phyloP scores from a whole-genome alignment of 1,139 yeast genomes.

The Magnusiomyces suaveolens region DNA sequence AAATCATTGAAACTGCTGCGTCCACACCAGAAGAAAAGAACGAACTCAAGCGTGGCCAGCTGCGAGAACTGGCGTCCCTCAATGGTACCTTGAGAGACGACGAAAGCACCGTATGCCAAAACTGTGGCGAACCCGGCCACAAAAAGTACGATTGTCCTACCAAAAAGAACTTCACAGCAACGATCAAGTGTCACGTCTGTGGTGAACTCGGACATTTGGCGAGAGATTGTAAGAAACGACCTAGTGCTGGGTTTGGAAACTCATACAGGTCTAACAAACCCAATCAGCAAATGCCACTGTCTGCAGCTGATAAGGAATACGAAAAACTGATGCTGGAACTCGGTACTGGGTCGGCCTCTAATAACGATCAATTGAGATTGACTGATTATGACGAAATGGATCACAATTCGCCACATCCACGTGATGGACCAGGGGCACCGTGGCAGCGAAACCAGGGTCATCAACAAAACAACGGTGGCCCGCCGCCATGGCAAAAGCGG shows the following conservation, averaged over 20 bases:
- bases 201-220: constrained; percentile 82
- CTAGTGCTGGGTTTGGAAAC: constrained; percentile 17
- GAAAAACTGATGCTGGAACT: constrained; percentile 45
- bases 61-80: constrained; percentile 81
- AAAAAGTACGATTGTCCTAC: constrained; percentile 52
- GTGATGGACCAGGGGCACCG: constrained; percentile 13
- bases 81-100: constrained; percentile 91
- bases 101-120: constrained; percentile 55
- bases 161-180: constrained; percentile 44
- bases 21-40: constrained; percentile 89
- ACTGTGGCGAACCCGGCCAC: constrained; percentile 56
- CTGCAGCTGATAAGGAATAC: constrained; percentile 39
- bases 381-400: constrained; percentile 8
- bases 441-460: constrained; percentile 13
- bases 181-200: constrained; percentile 65
- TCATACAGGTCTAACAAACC: constrained; percentile 18
- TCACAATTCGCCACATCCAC: neutral
- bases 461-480: constrained; percentile 9
- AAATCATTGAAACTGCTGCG: constrained; percentile 69
- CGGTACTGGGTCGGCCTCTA: constrained; percentile 29
- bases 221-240: constrained; percentile 59
- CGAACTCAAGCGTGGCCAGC: constrained; percentile 80
- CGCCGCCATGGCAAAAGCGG: constrained; percentile 17
- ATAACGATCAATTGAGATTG: constrained; percentile 5
- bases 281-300: constrained; percentile 15